These are phyloP conservation scores for Aspergillus neoniger DNA, from an alignment of 2,329 filamentous ascomycete species.

Conservation along the genomic window DNA sequence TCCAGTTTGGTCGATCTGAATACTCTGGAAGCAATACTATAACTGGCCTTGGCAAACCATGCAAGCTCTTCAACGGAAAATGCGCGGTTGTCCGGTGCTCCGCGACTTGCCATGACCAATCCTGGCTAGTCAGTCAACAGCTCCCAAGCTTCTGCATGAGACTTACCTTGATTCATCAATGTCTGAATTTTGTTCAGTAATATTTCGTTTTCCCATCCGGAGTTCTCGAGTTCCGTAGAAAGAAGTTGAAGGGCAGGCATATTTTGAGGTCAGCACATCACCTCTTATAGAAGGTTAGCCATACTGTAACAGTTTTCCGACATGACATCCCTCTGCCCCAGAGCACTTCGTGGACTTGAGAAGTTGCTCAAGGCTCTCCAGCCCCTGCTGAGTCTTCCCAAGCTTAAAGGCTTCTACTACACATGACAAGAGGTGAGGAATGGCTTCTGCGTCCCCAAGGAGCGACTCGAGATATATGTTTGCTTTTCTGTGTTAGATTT, in stretches of 20 bases:
- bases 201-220: conserved; percentile 24
- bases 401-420: conserved; percentile 71
- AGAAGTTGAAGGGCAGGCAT: conserved; percentile 49
- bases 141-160: too few species aligned
- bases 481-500: conserved; percentile 50
- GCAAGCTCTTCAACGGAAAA: conserved; percentile 70
- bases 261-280: conserved; percentile 28
- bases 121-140: background rate
- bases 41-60: conserved; percentile 82
- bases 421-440: conserved; percentile 75
- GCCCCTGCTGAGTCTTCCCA: conserved; percentile 62
- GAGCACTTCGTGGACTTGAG: conserved; percentile 57
- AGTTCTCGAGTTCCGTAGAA: conserved; percentile 44
- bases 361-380: conserved; percentile 61
- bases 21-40: conserved; percentile 72
- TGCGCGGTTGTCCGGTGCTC: conserved; percentile 43
- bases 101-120: conserved; percentile 42
- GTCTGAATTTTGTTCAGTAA: conserved; percentile 55
- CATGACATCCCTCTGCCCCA: conserved; percentile 54
- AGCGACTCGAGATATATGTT: conserved; percentile 62
- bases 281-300: conserved; percentile 20
- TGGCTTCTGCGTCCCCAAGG: conserved; percentile 55
- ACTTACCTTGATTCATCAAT: conserved; percentile 54
- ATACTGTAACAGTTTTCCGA: conserved; percentile 67
- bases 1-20: conserved; percentile 59